These are phyloP conservation scores for Apiospora sp. DNA, from an alignment of 2,329 filamentous ascomycete genomes.

Conservation along the genomic window DNA sequence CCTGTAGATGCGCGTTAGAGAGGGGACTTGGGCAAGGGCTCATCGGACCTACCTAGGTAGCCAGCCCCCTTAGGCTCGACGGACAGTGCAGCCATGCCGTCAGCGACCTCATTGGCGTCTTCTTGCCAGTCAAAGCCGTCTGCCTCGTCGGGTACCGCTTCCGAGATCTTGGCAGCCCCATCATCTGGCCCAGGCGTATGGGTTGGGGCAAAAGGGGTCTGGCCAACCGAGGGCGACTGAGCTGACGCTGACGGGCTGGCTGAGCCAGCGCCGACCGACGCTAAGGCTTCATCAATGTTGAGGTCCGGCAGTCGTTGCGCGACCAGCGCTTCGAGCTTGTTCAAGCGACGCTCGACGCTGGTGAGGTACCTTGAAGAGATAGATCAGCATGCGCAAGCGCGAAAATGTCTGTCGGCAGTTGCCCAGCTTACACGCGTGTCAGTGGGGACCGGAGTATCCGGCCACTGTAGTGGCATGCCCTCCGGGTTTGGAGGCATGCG, in stretches of 20 bases:
- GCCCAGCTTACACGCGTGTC: constrained; percentile 36
- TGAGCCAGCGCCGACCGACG: background rate
- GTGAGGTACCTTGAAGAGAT: constrained; percentile 34
- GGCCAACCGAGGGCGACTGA: background rate
- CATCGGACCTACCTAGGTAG: constrained; percentile 39
- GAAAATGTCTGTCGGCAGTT: background rate
- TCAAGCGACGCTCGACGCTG: constrained; percentile 35
- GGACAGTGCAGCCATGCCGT: constrained; percentile 47
- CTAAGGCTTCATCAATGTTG: constrained; percentile 35
- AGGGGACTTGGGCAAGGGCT: background rate
- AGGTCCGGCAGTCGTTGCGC: constrained; percentile 34
- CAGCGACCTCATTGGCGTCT: constrained; percentile 41
- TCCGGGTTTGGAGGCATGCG: constrained; percentile 35
- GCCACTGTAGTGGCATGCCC: constrained; percentile 39
- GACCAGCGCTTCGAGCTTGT: constrained; percentile 34
- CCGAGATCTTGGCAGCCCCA: constrained; percentile 33
- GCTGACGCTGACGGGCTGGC: constrained; percentile 13
- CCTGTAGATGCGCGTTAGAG: constrained; percentile 28
- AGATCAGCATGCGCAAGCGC: background rate
- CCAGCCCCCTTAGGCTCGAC: constrained; percentile 46
- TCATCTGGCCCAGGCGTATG: background rate
- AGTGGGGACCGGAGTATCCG: constrained; percentile 37
- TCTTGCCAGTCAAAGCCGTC: constrained; percentile 46
- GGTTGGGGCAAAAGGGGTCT: background rate
- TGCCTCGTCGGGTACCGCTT: constrained; percentile 40